These are phyloP conservation scores for Ceratobasidium sp. DNA, from an alignment of 1,284 basidiomycete species.

Conservation along the genomic window DNA sequence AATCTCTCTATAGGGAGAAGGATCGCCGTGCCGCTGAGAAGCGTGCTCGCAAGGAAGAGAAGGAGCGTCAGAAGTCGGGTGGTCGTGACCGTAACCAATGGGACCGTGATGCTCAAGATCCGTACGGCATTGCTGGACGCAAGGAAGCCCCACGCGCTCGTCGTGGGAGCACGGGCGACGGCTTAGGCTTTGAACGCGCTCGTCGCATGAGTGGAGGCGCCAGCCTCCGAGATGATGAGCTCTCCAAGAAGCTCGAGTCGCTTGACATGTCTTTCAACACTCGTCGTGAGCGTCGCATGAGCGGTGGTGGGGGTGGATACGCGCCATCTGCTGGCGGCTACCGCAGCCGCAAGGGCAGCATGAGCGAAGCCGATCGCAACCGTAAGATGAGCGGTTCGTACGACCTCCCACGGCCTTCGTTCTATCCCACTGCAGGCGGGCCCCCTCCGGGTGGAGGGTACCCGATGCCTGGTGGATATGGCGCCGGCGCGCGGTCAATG, in stretches of 20 bases:
- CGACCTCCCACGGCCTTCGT: constrained; percentile 16
- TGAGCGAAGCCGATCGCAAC: constrained; percentile 31
- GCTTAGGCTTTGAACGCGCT: constrained; percentile 33
- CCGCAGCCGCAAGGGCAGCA: constrained; percentile 37
- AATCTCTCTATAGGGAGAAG: constrained; percentile 13
- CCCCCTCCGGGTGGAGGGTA: constrained; percentile 27
- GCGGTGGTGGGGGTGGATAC: constrained; percentile 18
- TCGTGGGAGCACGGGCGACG: constrained; percentile 18
- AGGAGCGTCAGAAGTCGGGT: constrained; percentile 13
- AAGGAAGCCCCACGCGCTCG: constrained; percentile 13
- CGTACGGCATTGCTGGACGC: constrained; percentile 27
- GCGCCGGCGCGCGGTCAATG: constrained; percentile 32
- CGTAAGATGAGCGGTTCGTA: constrained; percentile 31
- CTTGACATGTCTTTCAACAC: constrained; percentile 41
- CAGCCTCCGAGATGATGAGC: constrained; percentile 27
- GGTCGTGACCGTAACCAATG: constrained; percentile 1
- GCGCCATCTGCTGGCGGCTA: constrained; percentile 37
- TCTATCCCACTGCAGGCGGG: constrained; percentile 22
- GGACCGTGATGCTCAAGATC: constrained; percentile 3
- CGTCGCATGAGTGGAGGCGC: constrained; percentile 39
- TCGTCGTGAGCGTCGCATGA: constrained; percentile 40
- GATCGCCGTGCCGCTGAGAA: constrained; percentile 38
- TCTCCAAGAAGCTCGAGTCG: constrained; percentile 29
- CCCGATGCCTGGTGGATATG: constrained; percentile 35
- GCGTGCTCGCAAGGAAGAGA: constrained; percentile 38